Conservation (phyloP, 495 filamentous ascomycete species). For the Aspergillus nidulans region DNA sequence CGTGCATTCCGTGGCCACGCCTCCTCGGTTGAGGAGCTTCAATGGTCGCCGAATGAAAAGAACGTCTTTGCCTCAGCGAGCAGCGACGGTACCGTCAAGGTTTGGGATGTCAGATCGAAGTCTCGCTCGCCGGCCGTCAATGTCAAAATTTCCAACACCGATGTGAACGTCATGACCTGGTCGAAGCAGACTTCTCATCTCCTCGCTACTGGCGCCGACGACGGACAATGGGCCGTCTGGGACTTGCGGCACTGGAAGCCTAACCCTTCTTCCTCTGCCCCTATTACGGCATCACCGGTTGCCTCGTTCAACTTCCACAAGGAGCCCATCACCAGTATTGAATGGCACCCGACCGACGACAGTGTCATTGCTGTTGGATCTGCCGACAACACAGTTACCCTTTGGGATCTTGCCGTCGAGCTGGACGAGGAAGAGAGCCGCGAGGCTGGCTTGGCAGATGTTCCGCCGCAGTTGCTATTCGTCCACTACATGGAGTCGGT, state of each 20-base stretch:
- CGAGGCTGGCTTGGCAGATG: constrained; percentile 78
- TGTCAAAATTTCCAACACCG: constrained; percentile 74
- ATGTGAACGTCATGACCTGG: constrained; percentile 97
- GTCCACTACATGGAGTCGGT: constrained; percentile 92
- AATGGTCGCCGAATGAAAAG: constrained; percentile 89
- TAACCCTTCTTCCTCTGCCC: constrained; percentile 30
- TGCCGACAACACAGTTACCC: constrained; percentile 87
- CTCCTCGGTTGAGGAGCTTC: constrained; percentile 86
- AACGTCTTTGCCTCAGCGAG: constrained; percentile 92
- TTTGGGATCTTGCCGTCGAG: constrained; percentile 97
- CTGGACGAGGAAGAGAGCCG: constrained; percentile 94
- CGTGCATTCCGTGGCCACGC: constrained; percentile 77
- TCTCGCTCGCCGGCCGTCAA: constrained; percentile 77
- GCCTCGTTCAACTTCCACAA: constrained; percentile 92
- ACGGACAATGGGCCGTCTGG: constrained; percentile 94
- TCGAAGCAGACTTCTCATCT: constrained; percentile 79
- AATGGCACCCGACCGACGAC: constrained; percentile 97
- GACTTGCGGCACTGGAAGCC: constrained; percentile 93
- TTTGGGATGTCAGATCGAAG: constrained; percentile 93
- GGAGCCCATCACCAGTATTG: constrained; percentile 90
- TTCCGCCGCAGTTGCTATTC: constrained; percentile 92
- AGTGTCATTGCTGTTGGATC: constrained; percentile 88
- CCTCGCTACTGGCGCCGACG: constrained; percentile 87
- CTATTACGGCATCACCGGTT: constrained; percentile 59
- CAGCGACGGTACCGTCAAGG: constrained; percentile 87